phyloP scores from a whole-genome alignment of 345 rosid species.

The Acer yangbiense region DNA sequence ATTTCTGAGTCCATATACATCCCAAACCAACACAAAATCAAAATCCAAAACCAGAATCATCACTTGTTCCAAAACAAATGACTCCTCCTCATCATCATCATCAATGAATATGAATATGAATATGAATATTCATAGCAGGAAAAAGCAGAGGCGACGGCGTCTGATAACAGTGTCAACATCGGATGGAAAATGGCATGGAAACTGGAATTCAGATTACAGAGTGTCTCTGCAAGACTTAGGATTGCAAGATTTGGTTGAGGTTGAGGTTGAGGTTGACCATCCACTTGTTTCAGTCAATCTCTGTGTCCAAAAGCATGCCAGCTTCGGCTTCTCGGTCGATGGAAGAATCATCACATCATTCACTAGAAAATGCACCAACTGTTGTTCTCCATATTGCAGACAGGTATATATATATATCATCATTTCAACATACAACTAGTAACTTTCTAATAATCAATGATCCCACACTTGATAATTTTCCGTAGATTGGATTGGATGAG shows the following conservation, averaged over 20 bases:
- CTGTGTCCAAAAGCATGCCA: slow-evolving; percentile 76
- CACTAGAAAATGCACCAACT: slow-evolving; percentile 63
- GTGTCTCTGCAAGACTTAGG: slow-evolving; percentile 62
- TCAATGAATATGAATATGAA: neutral
- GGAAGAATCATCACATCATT: slow-evolving; percentile 72
- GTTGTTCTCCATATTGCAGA: slow-evolving; percentile 67
- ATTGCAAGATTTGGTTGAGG: slow-evolving; percentile 62
- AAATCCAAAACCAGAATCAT: too few species aligned
- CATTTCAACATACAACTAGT: too few species aligned
- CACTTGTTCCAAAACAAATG: too few species aligned
- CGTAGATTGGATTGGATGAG: too few species aligned
- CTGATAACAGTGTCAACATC: slow-evolving; percentile 66
- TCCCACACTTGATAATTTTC: too few species aligned
- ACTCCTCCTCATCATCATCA: slow-evolving; percentile 19
- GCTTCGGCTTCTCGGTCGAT: slow-evolving; percentile 85
- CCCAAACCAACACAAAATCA: too few species aligned
- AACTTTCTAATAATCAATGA: too few species aligned
- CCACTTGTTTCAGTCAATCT: slow-evolving; percentile 56
- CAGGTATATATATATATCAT: slow-evolving; percentile 31
- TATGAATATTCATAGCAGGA: too few species aligned
- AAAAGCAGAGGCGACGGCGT: slow-evolving; percentile 27
- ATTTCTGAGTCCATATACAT: too few species aligned
- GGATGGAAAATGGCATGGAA: slow-evolving; percentile 72
- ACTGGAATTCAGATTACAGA: slow-evolving; percentile 60
- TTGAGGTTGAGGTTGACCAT: slow-evolving; percentile 20